Base-by-base conservation (phyloP, 2,329 filamentous ascomycete genomes). In the Pseudocercospora ulei region DNA sequence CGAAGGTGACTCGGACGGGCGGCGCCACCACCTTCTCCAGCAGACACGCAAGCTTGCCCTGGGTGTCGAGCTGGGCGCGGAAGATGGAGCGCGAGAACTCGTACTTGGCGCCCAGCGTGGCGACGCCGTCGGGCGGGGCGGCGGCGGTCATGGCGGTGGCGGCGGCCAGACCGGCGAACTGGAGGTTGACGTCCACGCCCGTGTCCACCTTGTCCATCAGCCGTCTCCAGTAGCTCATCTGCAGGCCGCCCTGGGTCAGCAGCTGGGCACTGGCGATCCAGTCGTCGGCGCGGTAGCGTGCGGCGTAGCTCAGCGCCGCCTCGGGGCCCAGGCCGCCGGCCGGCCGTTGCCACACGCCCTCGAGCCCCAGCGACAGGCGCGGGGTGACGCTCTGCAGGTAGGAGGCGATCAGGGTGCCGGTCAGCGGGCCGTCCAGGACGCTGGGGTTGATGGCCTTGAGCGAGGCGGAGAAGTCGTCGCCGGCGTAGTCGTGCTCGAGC, bases 381-480 rank as follows among this genome's bases (percentile, higher is more conserved):
- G 85, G 82, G 25, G 90, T 98, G 46, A 98, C 68, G 35, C 86
- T 83, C 66, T 98, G 90, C 44, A 98, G 74, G 66, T 96, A 96
- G 69, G 82, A 90, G 55, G 84, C 87, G 57, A 98, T 87, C 62
- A 85, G 85, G 65, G 96, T 94, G 55, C 90, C 90, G 16, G 88
- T 98, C 35, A 95, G 65, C 39, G 86, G 85, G 43, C 90, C 88
- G 61, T 96, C 87, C 37, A 98, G 75, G 52, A 80, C 70, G 4
- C 86, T 95, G n/a, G 90, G 90, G 70, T 96, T 96, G 60, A 96
- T 75, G 58, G 85, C 79, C 71, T 96, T 98, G 54, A 98, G 59
- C 26, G 83, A 88, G 14, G 86, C 85, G 28, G 82, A 88, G 67
- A 98, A 98, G 66, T 98, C 90, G 56, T 76, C 70, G 59, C 90